Percentiles rank a stretch among this genome's conserved stretches.
phyloP scores from a whole-genome alignment of 2,329 filamentous ascomycete species.

The Sphaerulina populicola region DNA sequence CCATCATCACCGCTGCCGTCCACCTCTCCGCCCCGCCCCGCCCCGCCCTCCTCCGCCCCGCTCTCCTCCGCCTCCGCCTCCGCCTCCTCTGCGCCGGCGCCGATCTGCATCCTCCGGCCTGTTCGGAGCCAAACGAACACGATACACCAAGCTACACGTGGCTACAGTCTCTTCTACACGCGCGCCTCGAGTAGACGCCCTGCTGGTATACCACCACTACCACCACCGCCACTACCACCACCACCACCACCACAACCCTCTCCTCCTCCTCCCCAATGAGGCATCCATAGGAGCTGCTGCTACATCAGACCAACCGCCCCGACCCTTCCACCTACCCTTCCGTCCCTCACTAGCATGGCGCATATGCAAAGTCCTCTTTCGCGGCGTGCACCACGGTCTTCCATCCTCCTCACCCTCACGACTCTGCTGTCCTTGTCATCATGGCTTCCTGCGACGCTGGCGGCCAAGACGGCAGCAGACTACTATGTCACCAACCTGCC shows the following conservation, averaged over 20 bases:
- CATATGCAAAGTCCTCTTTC: slow-evolving; percentile 6
- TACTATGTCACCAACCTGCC: slow-evolving; percentile 84
- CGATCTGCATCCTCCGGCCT: slow-evolving; percentile 1
- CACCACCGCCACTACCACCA: background rate
- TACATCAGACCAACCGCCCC: slow-evolving; percentile 10
- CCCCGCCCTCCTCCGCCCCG: no score
- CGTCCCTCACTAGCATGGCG: slow-evolving; percentile 14
- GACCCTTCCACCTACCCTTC: background rate
- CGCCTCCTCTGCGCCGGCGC: background rate
- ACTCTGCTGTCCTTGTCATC: slow-evolving; percentile 13
- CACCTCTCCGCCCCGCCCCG: no score
- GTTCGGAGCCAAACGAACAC: background rate
- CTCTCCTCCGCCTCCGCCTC: background rate
- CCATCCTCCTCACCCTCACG: slow-evolving; percentile 13
- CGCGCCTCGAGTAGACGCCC: no score
- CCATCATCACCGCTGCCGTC: no score
- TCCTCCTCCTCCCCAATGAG: slow-evolving; percentile 4
- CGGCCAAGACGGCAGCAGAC: slow-evolving; percentile 62
- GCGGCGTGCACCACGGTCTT: slow-evolving; percentile 12
- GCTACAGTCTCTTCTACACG: no score
- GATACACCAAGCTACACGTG: no score
- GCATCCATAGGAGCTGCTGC: slow-evolving; percentile 14
- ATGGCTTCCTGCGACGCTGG: slow-evolving; percentile 24
- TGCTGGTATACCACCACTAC: background rate
- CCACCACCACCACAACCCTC: no score